A percentile compares a stretch with the other conserved stretches of the same genome.
phyloP scores from a whole-genome alignment of 2,329 filamentous ascomycete genomes.

The Diaporthe ilicicola region DNA sequence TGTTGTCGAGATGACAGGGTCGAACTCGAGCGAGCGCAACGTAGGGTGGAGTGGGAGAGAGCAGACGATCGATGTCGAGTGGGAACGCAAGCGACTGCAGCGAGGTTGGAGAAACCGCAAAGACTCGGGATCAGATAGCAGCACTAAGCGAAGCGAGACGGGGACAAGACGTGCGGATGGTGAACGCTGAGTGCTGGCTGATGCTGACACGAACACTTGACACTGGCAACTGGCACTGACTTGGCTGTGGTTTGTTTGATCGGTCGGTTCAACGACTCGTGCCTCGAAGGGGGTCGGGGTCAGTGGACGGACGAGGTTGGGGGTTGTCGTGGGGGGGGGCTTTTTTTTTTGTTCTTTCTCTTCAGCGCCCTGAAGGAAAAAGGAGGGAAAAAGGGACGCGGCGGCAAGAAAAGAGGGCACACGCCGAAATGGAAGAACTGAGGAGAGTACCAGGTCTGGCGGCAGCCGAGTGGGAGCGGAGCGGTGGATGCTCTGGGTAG shows the following conservation, averaged over 20 bases:
- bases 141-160: not conserved
- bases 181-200: conserved; percentile 10
- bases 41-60: not conserved
- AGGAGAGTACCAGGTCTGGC: conserved; percentile 15
- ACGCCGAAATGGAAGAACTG: conserved; percentile 17
- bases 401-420: conserved; percentile 23
- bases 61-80: conserved; percentile 3
- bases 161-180: not conserved
- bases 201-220: conserved; percentile 14
- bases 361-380: conserved; percentile 26
- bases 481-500: conserved; percentile 28
- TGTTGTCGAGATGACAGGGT: conserved; percentile 2
- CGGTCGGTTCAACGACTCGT: conserved; percentile 25
- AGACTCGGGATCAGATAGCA: not conserved
- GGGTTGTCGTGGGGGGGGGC: conserved; percentile 10
- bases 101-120: not conserved
- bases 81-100: conserved; percentile 10
- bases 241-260: conserved; percentile 19
- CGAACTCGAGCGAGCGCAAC: conserved; percentile 10
- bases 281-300: conserved; percentile 3
- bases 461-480: conserved; percentile 26
- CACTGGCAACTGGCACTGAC: not conserved
- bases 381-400: conserved; percentile 18
- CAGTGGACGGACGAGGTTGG: conserved; percentile 1
- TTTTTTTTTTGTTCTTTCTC: no score